Evolutionary conservation across 1,284 basidiomycete genomes (phyloP), one percentile per base, ranked within the genome.

Genomic region (Ceratobasidium sp.): DNA sequence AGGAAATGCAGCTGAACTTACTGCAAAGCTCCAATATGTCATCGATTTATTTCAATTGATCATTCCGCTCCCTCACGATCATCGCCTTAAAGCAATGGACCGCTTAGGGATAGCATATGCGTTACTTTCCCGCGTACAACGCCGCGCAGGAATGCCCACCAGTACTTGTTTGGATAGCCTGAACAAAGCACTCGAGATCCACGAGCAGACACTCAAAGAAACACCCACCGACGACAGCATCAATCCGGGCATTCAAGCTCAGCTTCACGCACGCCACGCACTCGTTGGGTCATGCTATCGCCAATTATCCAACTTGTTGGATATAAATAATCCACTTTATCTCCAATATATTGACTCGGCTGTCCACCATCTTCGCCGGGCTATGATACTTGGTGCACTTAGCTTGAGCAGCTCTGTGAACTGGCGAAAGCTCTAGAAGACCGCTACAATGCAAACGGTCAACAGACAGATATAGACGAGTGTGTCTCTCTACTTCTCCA

Each of bases 401-500:
- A 31, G 32, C 25, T 27, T 62, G 42, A 62, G 34, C 29, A 6
- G 31, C 17, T 32, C 20, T 15, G 20, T 6, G 4, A 62, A 62
- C 31, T 32, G n/a, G 55, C 55, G 6, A 27, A 20, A 12, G 57
- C 57, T n/a, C 43, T 60, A 31, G 57, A 60, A 29, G 42, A 47
- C 17, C 42, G 57, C 29, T 60, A 60, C 45, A 22, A n/a, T 31
- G 4, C 47, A n/a, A 31, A 31, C 20, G 45, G 32, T 7, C 27
- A 43, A 20, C 57, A n/a, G 7, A 31, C 40, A 32, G 43, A 60
- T 13, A 31, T 60, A 25, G 57, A 60, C 17, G 57, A 60, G 47
- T 60, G 57, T 20, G n/a, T 60, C 17, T 45, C 40, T 4, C 42
- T 40, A 29, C 29, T 60, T 8, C 34, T n/a, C n/a, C n/a, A n/a